phyloP scores from a whole-genome alignment of 805 yeast genomes.

The Pachysolen tannophilus region DNA sequence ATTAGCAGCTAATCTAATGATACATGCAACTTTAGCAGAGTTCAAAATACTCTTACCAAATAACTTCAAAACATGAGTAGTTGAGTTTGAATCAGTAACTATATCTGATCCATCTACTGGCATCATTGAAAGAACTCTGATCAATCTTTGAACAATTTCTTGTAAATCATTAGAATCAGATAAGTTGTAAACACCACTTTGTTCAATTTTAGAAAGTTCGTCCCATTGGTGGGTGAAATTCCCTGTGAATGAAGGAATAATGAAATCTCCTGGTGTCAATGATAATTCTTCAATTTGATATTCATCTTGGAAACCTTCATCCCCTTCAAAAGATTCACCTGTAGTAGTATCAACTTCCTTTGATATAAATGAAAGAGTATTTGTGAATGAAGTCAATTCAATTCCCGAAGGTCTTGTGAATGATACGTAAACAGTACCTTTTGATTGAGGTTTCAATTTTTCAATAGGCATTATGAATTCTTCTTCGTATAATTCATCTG shows the following conservation, averaged over 20 bases:
- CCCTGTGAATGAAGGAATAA: constrained; percentile 69
- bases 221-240: constrained; percentile 70
- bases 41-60: constrained; percentile 70
- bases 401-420: constrained; percentile 45
- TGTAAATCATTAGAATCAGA: constrained; percentile 32
- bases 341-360: constrained; percentile 75
- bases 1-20: constrained; percentile 40
- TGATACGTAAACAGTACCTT: constrained; percentile 74
- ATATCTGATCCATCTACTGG: constrained; percentile 69
- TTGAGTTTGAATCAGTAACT: constrained; percentile 46
- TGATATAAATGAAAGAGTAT: constrained; percentile 64
- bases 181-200: constrained; percentile 60
- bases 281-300: constrained; percentile 81
- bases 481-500: constrained; percentile 47
- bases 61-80: constrained; percentile 68
- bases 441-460: constrained; percentile 59
- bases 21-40: constrained; percentile 43
- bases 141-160: constrained; percentile 50
- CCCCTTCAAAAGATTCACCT: constrained; percentile 55
- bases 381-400: constrained; percentile 41
- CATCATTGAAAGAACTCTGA: constrained; percentile 48
- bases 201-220: constrained; percentile 52
- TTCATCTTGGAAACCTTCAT: constrained; percentile 88
- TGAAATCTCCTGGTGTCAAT: constrained; percentile 73
- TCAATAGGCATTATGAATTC: constrained; percentile 72